These are phyloP conservation scores for Neonectria sp. DNA, from an alignment of 2,329 filamentous ascomycete species.

Conservation along the genomic window DNA sequence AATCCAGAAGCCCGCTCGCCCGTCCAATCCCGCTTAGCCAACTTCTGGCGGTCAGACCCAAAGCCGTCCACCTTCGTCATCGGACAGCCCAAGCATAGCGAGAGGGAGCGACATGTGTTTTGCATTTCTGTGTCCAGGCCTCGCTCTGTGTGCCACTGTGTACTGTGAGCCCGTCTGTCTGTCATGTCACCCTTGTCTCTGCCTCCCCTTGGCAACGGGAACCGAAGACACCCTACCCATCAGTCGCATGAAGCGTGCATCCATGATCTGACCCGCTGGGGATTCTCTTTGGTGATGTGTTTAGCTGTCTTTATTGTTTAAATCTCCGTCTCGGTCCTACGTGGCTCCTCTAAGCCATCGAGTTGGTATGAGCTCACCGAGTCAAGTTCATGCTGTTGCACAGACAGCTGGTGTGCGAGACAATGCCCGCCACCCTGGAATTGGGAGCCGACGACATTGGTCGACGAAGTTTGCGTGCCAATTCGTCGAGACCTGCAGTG, in stretches of 20 bases:
- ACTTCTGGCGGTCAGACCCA: slow-evolving; percentile 47
- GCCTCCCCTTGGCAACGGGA: slow-evolving; percentile 4
- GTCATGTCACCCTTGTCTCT: slow-evolving; percentile 2
- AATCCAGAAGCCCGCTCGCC: slow-evolving; percentile 27
- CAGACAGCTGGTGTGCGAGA: slow-evolving; percentile 11
- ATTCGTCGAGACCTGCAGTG: slow-evolving; percentile 2
- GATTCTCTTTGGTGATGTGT: not conserved
- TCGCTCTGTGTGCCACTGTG: slow-evolving; percentile 1
- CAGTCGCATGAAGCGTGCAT: not conserved
- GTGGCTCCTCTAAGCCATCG: slow-evolving; percentile 12
- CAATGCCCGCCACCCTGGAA: slow-evolving; percentile 14
- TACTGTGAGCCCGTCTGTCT: not conserved
- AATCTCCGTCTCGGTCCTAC: not conserved
- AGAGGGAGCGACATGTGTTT: not conserved
- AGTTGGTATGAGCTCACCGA: slow-evolving; percentile 13
- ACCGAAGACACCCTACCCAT: slow-evolving; percentile 10
- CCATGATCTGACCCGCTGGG: slow-evolving; percentile 1
- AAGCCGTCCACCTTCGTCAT: slow-evolving; percentile 40
- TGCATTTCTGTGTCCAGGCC: slow-evolving; percentile 12
- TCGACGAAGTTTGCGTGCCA: slow-evolving; percentile 9
- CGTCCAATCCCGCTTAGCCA: slow-evolving; percentile 33
- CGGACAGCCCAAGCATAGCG: slow-evolving; percentile 20
- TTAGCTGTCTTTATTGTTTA: not conserved
- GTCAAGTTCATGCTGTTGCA: slow-evolving; percentile 26
- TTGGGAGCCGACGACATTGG: slow-evolving; percentile 27